Conservation (phyloP, 2,329 filamentous ascomycete species). For the Diaporthe australafricana region DNA sequence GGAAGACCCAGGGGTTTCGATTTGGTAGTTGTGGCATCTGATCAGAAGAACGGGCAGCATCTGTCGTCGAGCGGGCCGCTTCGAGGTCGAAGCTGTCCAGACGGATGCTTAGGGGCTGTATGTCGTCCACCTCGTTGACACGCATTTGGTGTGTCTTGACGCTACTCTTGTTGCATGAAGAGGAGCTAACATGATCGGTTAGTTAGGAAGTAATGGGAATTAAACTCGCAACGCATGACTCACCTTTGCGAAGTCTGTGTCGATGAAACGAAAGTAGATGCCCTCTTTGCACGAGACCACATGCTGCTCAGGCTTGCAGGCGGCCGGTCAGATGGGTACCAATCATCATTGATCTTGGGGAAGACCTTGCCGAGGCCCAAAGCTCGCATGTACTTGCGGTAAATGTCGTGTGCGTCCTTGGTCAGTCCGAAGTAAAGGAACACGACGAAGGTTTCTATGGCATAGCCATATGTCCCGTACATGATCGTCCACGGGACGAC, state of each 20-base stretch:
- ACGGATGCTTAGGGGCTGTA: constrained; percentile 23
- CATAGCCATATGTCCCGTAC: constrained; percentile 62
- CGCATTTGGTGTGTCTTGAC: neutral
- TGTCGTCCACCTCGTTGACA: constrained; percentile 12
- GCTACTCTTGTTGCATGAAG: neutral
- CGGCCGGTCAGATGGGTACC: constrained; percentile 41
- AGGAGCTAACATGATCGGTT: constrained; percentile 1
- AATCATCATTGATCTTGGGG: constrained; percentile 51
- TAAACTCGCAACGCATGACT: neutral
- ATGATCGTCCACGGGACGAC: constrained; percentile 52
- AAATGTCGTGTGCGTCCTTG: constrained; percentile 63
- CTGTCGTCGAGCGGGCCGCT: constrained; percentile 31
- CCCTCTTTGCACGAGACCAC: constrained; percentile 24
- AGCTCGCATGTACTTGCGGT: constrained; percentile 53
- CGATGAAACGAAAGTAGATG: neutral
- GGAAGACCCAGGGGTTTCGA: constrained; percentile 38
- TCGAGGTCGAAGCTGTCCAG: constrained; percentile 32
- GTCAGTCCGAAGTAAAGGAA: constrained; percentile 68
- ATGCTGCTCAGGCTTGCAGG: constrained; percentile 14
- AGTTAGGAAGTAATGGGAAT: neutral
- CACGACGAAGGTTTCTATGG: constrained; percentile 59
- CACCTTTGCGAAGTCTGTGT: constrained; percentile 6
- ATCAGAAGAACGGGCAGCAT: constrained; percentile 10
- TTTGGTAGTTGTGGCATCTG: neutral
- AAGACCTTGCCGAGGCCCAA: constrained; percentile 58